A percentile compares a stretch with the other conserved stretches of the same genome.
phyloP scores from a whole-genome alignment of 306 rosid genomes.

The Cicer judaicum region DNA sequence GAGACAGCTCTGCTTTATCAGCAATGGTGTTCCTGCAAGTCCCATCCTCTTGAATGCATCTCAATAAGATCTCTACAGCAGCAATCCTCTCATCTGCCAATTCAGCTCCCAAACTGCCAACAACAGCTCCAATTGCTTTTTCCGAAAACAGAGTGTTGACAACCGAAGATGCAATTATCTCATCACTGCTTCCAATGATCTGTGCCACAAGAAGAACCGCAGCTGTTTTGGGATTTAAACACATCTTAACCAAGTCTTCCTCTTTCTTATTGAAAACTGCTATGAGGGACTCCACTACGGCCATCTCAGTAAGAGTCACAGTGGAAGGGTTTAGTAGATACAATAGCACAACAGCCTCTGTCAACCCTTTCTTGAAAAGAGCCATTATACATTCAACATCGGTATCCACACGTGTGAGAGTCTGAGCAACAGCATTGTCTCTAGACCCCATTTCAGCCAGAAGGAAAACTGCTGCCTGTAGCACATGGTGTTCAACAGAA shows the following conservation, averaged over 20 bases:
- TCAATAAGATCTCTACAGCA: conserved; percentile 71
- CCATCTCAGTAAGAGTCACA: conserved; percentile 59
- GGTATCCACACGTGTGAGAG: conserved; percentile 75
- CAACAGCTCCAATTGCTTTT: conserved; percentile 57
- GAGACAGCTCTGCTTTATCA: conserved; percentile 72
- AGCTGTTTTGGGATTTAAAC: conserved; percentile 72
- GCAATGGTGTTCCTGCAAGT: conserved; percentile 74
- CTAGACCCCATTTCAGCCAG: conserved; percentile 76
- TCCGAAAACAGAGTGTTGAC: conserved; percentile 54
- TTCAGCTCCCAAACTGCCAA: conserved; percentile 68
- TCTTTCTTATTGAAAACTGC: conserved; percentile 59
- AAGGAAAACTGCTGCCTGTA: conserved; percentile 77
- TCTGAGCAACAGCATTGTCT: conserved; percentile 69
- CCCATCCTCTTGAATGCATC: conserved; percentile 84
- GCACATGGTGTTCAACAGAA: conserved; percentile 69
- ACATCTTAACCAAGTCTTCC: conserved; percentile 63
- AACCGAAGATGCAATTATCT: conserved; percentile 54
- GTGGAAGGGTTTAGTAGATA: conserved; percentile 64
- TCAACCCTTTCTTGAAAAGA: conserved; percentile 76
- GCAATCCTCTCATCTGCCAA: conserved; percentile 72
- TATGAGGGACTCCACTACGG: conserved; percentile 60
- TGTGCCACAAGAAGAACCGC: conserved; percentile 69
- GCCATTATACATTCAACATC: conserved; percentile 78
- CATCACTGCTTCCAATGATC: conserved; percentile 62
- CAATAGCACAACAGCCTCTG: conserved; percentile 81